Percentiles rank a stretch among this genome's conserved stretches.
Conservation (phyloP, 768 basidiomycete species). For the Pulveroboletus ravenelii region DNA sequence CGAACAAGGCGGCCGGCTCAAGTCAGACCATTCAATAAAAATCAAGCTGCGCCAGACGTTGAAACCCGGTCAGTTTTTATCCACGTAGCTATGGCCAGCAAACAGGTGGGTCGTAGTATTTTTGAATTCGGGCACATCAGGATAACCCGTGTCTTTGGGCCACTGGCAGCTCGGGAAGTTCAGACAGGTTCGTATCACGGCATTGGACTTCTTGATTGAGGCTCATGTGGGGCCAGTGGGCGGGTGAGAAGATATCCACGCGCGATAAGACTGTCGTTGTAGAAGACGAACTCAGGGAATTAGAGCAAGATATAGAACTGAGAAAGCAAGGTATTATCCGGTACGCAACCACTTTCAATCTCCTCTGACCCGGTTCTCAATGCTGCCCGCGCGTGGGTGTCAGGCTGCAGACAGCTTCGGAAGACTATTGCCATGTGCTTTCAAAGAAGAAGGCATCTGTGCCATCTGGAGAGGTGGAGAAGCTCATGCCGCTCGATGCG, state of each 20-base stretch:
- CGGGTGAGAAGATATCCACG: conserved; percentile 82
- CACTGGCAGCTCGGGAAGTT: conserved; percentile 63
- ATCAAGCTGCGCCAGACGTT: conserved; percentile 6
- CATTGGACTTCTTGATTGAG: conserved; percentile 14
- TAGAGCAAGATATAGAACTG: conserved; percentile 82
- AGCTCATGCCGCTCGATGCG: conserved; percentile 71
- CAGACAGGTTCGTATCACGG: conserved; percentile 52
- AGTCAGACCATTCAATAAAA: conserved; percentile 18
- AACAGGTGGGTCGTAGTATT: conserved; percentile 43
- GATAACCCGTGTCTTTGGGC: conserved; percentile 3
- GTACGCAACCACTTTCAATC: conserved; percentile 40
- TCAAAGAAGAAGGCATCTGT: conserved; percentile 73
- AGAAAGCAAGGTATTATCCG: conserved; percentile 66
- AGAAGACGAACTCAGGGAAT: conserved; percentile 66
- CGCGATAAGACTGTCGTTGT: conserved; percentile 75
- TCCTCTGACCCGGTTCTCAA: background rate
- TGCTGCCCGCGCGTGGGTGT: background rate
- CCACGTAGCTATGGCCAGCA: conserved; percentile 52
- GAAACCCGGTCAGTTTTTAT: background rate
- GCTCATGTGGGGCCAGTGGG: conserved; percentile 53
- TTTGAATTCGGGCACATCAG: background rate
- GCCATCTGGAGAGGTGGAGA: conserved; percentile 56
- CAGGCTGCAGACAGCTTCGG: conserved; percentile 70
- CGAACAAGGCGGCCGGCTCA: conserved; percentile 15
- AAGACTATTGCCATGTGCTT: conserved; percentile 64